These are phyloP conservation scores for Nidularia pulvinata DNA, from an alignment of 768 basidiomycete species.

Conservation along the genomic window DNA sequence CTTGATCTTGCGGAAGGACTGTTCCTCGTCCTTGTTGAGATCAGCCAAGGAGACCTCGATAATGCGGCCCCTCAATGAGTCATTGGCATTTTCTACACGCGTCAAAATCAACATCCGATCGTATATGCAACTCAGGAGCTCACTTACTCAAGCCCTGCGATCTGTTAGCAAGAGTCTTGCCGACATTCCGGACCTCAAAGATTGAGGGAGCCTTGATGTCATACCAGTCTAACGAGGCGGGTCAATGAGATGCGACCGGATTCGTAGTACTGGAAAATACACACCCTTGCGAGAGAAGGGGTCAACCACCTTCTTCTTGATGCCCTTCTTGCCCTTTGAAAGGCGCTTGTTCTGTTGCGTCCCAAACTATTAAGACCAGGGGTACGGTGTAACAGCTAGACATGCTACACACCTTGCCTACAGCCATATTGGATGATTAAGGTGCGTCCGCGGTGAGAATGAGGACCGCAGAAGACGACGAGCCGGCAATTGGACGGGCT, in stretches of 20 bases:
- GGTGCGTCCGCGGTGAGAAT: slow-evolving; percentile 26
- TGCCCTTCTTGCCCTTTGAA: slow-evolving; percentile 97
- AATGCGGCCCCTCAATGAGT: slow-evolving; percentile 96
- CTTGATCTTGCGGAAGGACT: slow-evolving; percentile 99
- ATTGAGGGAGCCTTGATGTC: slow-evolving; percentile 98
- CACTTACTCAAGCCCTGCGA: slow-evolving; percentile 96
- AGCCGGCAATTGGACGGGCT: slow-evolving; percentile 50
- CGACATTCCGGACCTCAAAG: slow-evolving; percentile 96
- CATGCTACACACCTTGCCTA: slow-evolving; percentile 71
- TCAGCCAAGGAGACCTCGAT: slow-evolving; percentile 96
- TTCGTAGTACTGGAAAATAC: slow-evolving; percentile 6
- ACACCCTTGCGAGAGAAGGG: slow-evolving; percentile 99
- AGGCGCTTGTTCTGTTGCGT: slow-evolving; percentile 88
- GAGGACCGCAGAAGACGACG: slow-evolving; percentile 29
- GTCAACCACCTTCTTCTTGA: slow-evolving; percentile 99
- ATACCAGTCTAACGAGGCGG: slow-evolving; percentile 80
- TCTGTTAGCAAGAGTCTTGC: slow-evolving; percentile 98
- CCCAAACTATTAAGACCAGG: neutral
- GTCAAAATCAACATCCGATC: slow-evolving; percentile 1
- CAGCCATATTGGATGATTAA: slow-evolving; percentile 68
- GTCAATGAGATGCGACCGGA: slow-evolving; percentile 2
- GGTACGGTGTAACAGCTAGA: neutral
- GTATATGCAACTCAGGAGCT: neutral
- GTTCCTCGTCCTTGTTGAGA: slow-evolving; percentile 99
- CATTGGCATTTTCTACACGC: slow-evolving; percentile 90